These are phyloP conservation scores for Ulota crispa DNA, from an alignment of 225 moss, liverwort and hornwort genomes.

Conservation along the genomic window DNA sequence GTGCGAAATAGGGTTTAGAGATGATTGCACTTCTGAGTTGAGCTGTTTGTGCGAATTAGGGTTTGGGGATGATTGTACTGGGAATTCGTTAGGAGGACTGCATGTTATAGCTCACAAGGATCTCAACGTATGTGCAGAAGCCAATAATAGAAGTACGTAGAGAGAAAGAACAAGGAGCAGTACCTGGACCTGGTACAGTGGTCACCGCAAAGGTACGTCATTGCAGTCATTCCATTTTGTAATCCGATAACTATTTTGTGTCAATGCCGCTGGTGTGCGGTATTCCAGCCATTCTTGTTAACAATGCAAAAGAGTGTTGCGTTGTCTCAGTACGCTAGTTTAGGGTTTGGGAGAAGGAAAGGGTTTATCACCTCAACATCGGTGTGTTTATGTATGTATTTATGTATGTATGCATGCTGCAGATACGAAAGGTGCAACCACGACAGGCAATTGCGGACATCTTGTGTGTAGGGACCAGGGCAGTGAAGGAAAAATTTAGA, in stretches of 20 bases:
- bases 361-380: background rate
- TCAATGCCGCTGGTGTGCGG: background rate
- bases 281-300: background rate
- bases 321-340: background rate
- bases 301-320: background rate
- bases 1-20: conserved; percentile 11
- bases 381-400: conserved; percentile 2
- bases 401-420: conserved; percentile 23
- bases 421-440: conserved; percentile 89
- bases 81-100: background rate
- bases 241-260: background rate
- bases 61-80: background rate
- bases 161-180: conserved; percentile 79
- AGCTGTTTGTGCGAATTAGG: conserved; percentile 8
- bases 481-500: conserved; percentile 82
- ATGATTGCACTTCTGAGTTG: background rate
- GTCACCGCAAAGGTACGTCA: conserved; percentile 85
- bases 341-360: background rate
- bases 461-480: conserved; percentile 84
- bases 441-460: conserved; percentile 80
- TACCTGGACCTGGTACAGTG: conserved; percentile 80
- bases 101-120: background rate
- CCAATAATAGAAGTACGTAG: conserved; percentile 79
- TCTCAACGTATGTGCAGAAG: conserved; percentile 48
- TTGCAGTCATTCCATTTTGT: conserved; percentile 3